These are phyloP conservation scores for Castanea sativa DNA, from an alignment of 306 rosid genomes.

Conservation along the genomic window DNA sequence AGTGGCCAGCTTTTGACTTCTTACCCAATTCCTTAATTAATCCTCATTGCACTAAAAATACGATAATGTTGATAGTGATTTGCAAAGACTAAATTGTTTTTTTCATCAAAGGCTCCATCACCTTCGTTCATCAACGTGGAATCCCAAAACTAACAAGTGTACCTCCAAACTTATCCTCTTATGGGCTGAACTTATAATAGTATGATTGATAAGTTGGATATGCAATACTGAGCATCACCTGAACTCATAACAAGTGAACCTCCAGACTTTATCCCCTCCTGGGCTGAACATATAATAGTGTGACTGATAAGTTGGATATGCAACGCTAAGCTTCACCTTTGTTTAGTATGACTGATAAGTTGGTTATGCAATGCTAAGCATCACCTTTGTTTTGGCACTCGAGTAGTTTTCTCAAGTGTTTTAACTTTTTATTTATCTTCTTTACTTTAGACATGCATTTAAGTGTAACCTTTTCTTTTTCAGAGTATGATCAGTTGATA, in stretches of 20 bases:
- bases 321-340: not conserved
- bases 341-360: not conserved
- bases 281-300: not conserved
- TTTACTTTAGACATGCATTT: not conserved
- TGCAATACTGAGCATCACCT: not conserved
- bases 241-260: too few relatives aligned
- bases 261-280: too few relatives aligned
- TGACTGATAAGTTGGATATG: not conserved
- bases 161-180: too few relatives aligned
- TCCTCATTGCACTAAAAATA: too few relatives aligned
- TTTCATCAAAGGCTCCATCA: too few relatives aligned
- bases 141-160: too few relatives aligned
- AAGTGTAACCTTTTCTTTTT: not conserved
- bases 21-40: too few relatives aligned
- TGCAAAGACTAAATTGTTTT: too few relatives aligned
- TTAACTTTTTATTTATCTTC: not conserved
- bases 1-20: too few relatives aligned
- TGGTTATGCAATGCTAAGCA: not conserved
- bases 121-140: too few relatives aligned
- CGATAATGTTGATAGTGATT: too few relatives aligned
- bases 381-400: not conserved
- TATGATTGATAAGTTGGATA: not conserved
- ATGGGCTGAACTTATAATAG: too few relatives aligned
- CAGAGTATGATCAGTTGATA: not conserved
- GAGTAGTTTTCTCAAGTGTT: not conserved